Evolutionary conservation across 257 asterid genomes (phyloP).

Genomic region (Prunella vulgaris): DNA sequence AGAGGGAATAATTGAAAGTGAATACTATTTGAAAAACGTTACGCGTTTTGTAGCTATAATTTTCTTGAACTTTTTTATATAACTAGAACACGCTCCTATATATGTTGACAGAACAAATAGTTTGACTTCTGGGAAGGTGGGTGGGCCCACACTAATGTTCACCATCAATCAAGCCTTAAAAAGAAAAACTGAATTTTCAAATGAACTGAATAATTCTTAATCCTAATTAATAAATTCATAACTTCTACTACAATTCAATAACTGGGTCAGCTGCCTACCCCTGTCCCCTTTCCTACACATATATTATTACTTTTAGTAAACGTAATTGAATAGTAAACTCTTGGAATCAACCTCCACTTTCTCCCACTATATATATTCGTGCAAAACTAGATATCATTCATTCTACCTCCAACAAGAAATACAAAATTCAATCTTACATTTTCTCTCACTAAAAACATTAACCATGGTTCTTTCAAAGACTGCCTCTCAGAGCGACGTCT

Average conservation of each 20-base stretch:
- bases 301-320: neutral
- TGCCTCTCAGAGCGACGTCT: slow-evolving; percentile 49
- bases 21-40: neutral
- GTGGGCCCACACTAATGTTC: neutral
- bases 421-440: neutral
- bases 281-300: slow-evolving; percentile 3
- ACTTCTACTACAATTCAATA: neutral
- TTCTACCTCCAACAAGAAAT: neutral
- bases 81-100: neutral
- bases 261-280: slow-evolving; percentile 1
- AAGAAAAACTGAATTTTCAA: neutral
- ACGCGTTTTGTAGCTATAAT: neutral
- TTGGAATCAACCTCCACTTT: neutral
- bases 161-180: neutral
- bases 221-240: no score
- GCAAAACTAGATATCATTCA: neutral
- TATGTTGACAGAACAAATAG: neutral
- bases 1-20: no score
- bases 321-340: slow-evolving; percentile 21
- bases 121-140: neutral
- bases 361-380: slow-evolving; percentile 12
- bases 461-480: slow-evolving; percentile 71
- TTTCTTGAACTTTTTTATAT: neutral
- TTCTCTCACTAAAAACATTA: neutral
- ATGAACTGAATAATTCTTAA: neutral